A percentile compares a stretch with the other conserved stretches of the same genome.
These are phyloP conservation scores for Flaveria ramosissima DNA, from an alignment of 129 eudicot genomes.

Conservation along the genomic window DNA sequence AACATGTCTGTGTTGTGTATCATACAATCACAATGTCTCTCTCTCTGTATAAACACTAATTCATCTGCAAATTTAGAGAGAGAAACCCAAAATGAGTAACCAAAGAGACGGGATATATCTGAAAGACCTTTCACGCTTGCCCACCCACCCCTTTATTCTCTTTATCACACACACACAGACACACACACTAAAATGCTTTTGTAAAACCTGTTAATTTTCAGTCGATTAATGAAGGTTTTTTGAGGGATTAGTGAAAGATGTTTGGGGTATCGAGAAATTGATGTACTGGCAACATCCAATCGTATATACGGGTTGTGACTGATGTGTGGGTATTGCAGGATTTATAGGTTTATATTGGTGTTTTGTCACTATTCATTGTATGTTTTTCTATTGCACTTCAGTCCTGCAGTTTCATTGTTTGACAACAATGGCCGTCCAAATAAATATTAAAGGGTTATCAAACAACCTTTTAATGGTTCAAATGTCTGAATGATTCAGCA, in stretches of 20 bases:
- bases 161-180: constrained; percentile 16
- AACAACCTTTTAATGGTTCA: too few relatives aligned
- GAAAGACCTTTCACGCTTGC: constrained; percentile 54
- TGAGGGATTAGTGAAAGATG: not conserved
- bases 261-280: constrained; percentile 25
- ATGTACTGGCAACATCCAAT: constrained; percentile 35
- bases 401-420: not conserved
- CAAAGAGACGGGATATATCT: constrained; percentile 46
- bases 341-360: constrained; percentile 23
- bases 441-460: too few relatives aligned
- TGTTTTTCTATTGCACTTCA: constrained; percentile 6
- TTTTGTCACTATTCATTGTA: constrained; percentile 21
- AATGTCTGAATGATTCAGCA: too few relatives aligned
- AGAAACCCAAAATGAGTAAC: constrained; percentile 37
- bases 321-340: constrained; percentile 19
- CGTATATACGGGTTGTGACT: constrained; percentile 35
- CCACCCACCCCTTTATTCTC: constrained; percentile 18
- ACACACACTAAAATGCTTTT: not conserved
- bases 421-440: not conserved
- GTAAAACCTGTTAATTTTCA: not conserved
- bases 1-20: constrained; percentile 32
- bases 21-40: not conserved
- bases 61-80: constrained; percentile 26
- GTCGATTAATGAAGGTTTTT: not conserved
- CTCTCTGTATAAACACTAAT: not conserved